Percentiles rank a stretch among this genome's conserved stretches.
Evolutionary conservation across 2,329 filamentous ascomycete species (phyloP).

Genomic region (Cytospora piceicola): DNA sequence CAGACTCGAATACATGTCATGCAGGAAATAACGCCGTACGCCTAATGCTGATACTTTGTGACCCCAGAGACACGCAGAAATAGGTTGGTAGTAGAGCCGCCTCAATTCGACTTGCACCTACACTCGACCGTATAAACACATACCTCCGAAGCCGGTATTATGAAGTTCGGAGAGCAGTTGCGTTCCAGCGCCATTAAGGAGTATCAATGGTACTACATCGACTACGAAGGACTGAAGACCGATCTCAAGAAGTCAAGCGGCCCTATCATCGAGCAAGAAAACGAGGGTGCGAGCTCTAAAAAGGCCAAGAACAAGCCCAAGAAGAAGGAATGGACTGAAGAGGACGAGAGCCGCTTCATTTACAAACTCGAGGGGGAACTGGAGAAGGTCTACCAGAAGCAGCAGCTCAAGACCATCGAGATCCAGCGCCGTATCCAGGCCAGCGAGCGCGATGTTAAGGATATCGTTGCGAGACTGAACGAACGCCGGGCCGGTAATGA

Average conservation of each 20-base stretch:
- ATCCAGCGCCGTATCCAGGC: conserved; percentile 88
- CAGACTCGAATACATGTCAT: neutral
- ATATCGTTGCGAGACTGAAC: conserved; percentile 78
- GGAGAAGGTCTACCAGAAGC: conserved; percentile 97
- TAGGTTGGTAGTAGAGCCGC: conserved; percentile 46
- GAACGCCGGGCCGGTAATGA: conserved; percentile 61
- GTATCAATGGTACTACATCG: conserved; percentile 98
- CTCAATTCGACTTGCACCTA: conserved; percentile 31
- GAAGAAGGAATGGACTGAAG: conserved; percentile 79
- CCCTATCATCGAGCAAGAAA: conserved; percentile 39
- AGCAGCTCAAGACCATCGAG: conserved; percentile 95
- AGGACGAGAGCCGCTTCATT: conserved; percentile 89
- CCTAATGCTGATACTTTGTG: conserved; percentile 57
- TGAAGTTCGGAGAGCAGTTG: conserved; percentile 95
- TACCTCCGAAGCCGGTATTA: conserved; percentile 59
- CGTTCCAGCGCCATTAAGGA: conserved; percentile 94
- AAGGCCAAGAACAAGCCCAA: conserved; percentile 49
- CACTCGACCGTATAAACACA: conserved; percentile 42
- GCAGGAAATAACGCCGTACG: neutral
- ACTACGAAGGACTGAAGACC: conserved; percentile 91
- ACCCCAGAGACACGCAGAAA: conserved; percentile 49
- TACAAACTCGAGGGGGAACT: conserved; percentile 85
- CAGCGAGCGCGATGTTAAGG: conserved; percentile 86
- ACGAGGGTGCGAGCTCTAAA: conserved; percentile 38
- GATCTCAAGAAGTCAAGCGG: conserved; percentile 78